These are phyloP conservation scores for Harringtonia aguacate DNA, from an alignment of 2,329 filamentous ascomycete species.

Conservation along the genomic window DNA sequence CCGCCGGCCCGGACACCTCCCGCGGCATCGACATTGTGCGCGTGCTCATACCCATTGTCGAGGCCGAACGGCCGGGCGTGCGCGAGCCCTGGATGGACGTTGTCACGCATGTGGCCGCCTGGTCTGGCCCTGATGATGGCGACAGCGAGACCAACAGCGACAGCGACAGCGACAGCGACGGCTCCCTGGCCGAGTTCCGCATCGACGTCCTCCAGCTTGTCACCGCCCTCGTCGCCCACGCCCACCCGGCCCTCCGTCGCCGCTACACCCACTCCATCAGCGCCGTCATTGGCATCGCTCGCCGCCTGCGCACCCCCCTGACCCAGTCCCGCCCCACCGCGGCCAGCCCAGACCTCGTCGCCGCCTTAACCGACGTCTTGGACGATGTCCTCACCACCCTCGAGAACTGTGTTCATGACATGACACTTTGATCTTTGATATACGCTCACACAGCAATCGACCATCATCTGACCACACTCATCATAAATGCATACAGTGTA, in stretches of 20 bases:
- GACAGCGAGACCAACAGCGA: slow-evolving; percentile 43
- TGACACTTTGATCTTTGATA: neutral
- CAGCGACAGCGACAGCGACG: slow-evolving; percentile 35
- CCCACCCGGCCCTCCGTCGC: slow-evolving; percentile 33
- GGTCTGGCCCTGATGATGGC: slow-evolving; percentile 33
- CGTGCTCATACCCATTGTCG: slow-evolving; percentile 40
- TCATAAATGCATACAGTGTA: no score
- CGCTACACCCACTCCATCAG: slow-evolving; percentile 40
- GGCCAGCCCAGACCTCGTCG: slow-evolving; percentile 16
- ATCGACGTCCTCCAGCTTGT: slow-evolving; percentile 46
- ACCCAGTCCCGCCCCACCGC: slow-evolving; percentile 10
- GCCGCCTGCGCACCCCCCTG: slow-evolving; percentile 25
- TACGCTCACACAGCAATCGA: no score
- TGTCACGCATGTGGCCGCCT: slow-evolving; percentile 39
- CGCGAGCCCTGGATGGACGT: slow-evolving; percentile 47
- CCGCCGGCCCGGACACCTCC: slow-evolving; percentile 16
- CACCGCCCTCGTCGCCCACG: slow-evolving; percentile 36
- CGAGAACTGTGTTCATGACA: slow-evolving; percentile 10
- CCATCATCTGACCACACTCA: no score
- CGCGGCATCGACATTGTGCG: slow-evolving; percentile 46
- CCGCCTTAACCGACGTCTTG: slow-evolving; percentile 14
- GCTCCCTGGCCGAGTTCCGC: slow-evolving; percentile 34
- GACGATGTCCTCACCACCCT: slow-evolving; percentile 28
- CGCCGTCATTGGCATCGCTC: slow-evolving; percentile 37
- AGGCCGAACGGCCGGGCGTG: slow-evolving; percentile 28